Evolutionary conservation across 768 basidiomycete genomes (phyloP), one percentile per base, ranked within the genome.

Genomic region (Pleurotus djamor): DNA sequence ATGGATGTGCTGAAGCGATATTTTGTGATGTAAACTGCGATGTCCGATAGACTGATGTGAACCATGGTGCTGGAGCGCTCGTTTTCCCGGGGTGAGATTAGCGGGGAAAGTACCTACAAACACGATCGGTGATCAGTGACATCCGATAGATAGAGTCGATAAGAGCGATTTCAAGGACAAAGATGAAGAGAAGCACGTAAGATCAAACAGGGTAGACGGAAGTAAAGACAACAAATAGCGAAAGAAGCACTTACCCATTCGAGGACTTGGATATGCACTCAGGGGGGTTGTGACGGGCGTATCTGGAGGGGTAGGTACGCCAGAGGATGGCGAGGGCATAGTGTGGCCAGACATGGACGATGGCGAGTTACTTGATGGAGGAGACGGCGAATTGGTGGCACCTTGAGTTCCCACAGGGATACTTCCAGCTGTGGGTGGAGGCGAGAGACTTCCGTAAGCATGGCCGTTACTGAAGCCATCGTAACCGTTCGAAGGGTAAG

Each of bases 211-310:
- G 35, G 1, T 9, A 16, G 16, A 12, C 10, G 5, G 16, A 5
- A 35, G 34, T 34, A 17, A 12, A n/a, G n/a, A 36, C 13, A 41
- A 28, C 21, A 48, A 17, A 14, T 48, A 2, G 47, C 13, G 9
- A 12, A 17, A 50, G 34, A 50, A 35, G 13, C 17, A 50, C 54
- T 56, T 41, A 56, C 54, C 54, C 38, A 56, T 43, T 75, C 72
- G 0, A 74, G 79, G 76, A 5, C 75, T 76, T 1, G 77, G 70
- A 61, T 78, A 79, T 1, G 75, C 68, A 16, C 75, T 78, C 38
- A 77, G 67, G 0, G 78, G 79, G 0, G 83, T 81, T 0, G 82
- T 80, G n/a, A 81, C 76, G 5, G 83, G 78, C 1, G 83, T 83
- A 56, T 80, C 74, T 3, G 85, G 80, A 0, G 81, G 80, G 7